phyloP scores from a whole-genome alignment of 139 green algal genomes.

The Astrephomene gubernaculifera region DNA sequence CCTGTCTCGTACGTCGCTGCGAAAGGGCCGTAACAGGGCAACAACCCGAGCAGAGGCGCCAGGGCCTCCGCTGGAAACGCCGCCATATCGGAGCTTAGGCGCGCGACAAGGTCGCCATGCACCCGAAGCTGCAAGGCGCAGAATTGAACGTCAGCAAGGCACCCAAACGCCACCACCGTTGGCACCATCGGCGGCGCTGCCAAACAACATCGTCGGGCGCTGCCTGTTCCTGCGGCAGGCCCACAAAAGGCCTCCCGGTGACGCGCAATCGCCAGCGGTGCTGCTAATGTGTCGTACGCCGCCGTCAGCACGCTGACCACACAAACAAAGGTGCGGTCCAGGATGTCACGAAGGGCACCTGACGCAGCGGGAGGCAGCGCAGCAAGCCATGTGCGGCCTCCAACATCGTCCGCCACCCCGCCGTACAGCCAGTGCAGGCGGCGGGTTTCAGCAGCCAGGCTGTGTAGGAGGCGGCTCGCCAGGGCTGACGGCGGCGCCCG shows the following conservation, averaged over 20 bases:
- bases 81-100: background rate
- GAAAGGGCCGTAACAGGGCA: slow-evolving; percentile 28
- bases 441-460: background rate
- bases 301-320: background rate
- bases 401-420: background rate
- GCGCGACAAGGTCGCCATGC: slow-evolving; percentile 9
- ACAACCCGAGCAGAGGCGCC: background rate
- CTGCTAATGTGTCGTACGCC: background rate
- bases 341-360: background rate
- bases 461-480: background rate
- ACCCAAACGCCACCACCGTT: background rate
- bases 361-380: slow-evolving; percentile 1
- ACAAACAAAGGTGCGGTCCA: slow-evolving; percentile 30
- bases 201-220: no score
- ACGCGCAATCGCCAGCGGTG: no score
- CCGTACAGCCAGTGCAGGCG: slow-evolving; percentile 22
- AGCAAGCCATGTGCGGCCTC: slow-evolving; percentile 10
- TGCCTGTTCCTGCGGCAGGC: no score
- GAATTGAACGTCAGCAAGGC: slow-evolving; percentile 35
- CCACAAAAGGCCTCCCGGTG: no score
- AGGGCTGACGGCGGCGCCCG: background rate
- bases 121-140: background rate
- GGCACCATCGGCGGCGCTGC: background rate
- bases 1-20: background rate
- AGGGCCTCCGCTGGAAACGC: background rate